Evolutionary conservation across 78 protist genomes (phyloP).

Genomic region (Dictyostelium brefeldianum): DNA sequence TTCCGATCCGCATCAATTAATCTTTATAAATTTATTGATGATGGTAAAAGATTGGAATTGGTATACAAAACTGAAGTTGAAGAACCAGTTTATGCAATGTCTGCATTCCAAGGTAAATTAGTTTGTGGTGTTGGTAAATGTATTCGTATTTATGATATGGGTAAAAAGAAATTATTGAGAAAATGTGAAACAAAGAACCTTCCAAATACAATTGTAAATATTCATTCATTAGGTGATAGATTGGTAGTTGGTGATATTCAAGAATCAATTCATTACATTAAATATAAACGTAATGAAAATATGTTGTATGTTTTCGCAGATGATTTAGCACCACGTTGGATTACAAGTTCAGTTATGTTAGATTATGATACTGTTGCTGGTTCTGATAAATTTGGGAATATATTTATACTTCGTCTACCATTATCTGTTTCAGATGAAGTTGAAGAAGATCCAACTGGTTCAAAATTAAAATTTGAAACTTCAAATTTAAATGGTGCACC

Average conservation of each 20-base stretch:
- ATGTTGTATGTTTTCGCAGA: slow-evolving; percentile 93
- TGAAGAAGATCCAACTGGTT: slow-evolving; percentile 90
- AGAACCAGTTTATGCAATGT: slow-evolving; percentile 93
- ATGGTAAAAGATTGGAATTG: slow-evolving; percentile 74
- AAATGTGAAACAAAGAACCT: slow-evolving; percentile 92
- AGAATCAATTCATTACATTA: slow-evolving; percentile 91
- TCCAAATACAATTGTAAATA: slow-evolving; percentile 71
- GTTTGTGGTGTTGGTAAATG: slow-evolving; percentile 91
- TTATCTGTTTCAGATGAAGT: slow-evolving; percentile 81
- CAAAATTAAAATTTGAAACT: slow-evolving; percentile 70
- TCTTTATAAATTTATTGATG: slow-evolving; percentile 79
- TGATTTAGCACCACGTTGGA: slow-evolving; percentile 94
- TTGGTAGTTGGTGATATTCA: slow-evolving; percentile 92
- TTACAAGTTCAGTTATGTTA: slow-evolving; percentile 78
- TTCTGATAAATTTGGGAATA: slow-evolving; percentile 96
- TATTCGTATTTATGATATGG: slow-evolving; percentile 95
- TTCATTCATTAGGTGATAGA: slow-evolving; percentile 88
- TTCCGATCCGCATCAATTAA: slow-evolving; percentile 72
- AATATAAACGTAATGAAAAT: slow-evolving; percentile 87
- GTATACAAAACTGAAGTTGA: slow-evolving; percentile 92
- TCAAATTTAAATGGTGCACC: slow-evolving; percentile 86
- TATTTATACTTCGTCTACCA: slow-evolving; percentile 91
- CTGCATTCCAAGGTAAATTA: slow-evolving; percentile 90
- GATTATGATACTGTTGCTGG: slow-evolving; percentile 96
- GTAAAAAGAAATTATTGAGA: slow-evolving; percentile 93